These are phyloP conservation scores for Pseudogymnoascus sp. DNA, from an alignment of 2,329 filamentous ascomycete genomes.

Conservation along the genomic window DNA sequence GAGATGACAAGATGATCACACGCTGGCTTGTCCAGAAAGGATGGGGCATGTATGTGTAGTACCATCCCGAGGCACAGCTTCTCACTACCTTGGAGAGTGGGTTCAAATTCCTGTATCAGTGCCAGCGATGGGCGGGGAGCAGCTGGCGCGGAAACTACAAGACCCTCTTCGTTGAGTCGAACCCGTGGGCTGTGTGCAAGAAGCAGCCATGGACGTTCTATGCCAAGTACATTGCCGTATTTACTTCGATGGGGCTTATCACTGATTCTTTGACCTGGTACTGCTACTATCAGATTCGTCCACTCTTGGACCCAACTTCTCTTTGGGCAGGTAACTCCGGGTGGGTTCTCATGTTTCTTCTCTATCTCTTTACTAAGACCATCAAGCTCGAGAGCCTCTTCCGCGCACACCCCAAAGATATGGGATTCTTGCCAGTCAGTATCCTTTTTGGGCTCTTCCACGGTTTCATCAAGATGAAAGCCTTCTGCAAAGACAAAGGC, in stretches of 20 bases:
- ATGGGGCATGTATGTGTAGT: slow-evolving; percentile 94
- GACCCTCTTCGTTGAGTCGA: slow-evolving; percentile 66
- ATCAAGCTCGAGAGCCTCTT: slow-evolving; percentile 86
- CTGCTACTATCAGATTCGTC: slow-evolving; percentile 60
- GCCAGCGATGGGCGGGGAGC: slow-evolving; percentile 87
- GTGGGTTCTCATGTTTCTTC: slow-evolving; percentile 38
- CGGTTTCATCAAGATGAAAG: slow-evolving; percentile 84
- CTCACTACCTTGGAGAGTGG: slow-evolving; percentile 89
- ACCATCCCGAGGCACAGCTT: slow-evolving; percentile 81
- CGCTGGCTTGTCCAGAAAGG: slow-evolving; percentile 87
- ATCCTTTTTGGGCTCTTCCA: slow-evolving; percentile 90
- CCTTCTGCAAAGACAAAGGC: slow-evolving; percentile 31
- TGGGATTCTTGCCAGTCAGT: slow-evolving; percentile 73
- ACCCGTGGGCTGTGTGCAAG: slow-evolving; percentile 8
- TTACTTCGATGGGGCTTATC: slow-evolving; percentile 77
- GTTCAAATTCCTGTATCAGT: slow-evolving; percentile 83
- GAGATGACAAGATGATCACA: slow-evolving; percentile 97
- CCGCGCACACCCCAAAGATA: slow-evolving; percentile 70
- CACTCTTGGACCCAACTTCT: slow-evolving; percentile 47
- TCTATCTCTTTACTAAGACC: slow-evolving; percentile 83
- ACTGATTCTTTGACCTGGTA: slow-evolving; percentile 67
- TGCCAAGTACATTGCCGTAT: slow-evolving; percentile 82
- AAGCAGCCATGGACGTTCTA: slow-evolving; percentile 95
- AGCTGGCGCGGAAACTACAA: slow-evolving; percentile 97
- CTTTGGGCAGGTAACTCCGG: neutral